Evolutionary conservation across 768 basidiomycete genomes (phyloP), one percentile per base, ranked within the genome.

Genomic region (Russula emetica): DNA sequence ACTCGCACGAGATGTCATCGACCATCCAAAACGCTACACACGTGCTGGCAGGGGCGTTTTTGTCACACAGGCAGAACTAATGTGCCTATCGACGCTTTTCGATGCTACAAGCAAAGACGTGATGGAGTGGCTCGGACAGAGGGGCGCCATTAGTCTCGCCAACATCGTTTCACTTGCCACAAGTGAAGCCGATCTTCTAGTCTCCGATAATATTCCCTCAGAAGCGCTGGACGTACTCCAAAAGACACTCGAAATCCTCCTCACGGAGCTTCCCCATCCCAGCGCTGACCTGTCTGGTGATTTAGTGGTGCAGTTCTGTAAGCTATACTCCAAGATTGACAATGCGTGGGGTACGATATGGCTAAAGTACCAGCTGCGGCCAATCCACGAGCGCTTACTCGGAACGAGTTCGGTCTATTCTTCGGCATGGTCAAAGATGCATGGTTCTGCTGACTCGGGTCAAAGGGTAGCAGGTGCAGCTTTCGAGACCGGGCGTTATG

Each of bases 311-410:
- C 24, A 26, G 14, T 55, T 55, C 18, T 55, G 54, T 28, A 24
- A 55, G 54, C 54, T 55, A 26, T 55, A 55, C 54, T 55, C 54
- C 36, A 55, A 55, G 24, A 9, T 55, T 40, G 54, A 55, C 26
- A 24, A 28, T 20, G 24, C 38, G 16, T 55, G 54, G 54, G 38
- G 36, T 20, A 55, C 54, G 16, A 55, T 55, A 18, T 55, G 54
- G 54, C 54, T 55, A 38, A 55, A 26, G 54, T 55, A 55, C 38
- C 22, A 55, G 38, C 26, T 55, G 16, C 54, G 54, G 38, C 54
- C 54, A 28, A 55, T 55, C 16, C 54, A 55, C 9, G 54, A 55
- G 26, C 36, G 54, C 9, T 24, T 55, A 40, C 54, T 55, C 10
- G 54, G 28, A 55, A 26, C 54, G 9, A 55, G 28, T 16, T 40